Evolutionary conservation across 2,329 filamentous ascomycete genomes (phyloP).

Genomic region (Mycocentrospora acerina): DNA sequence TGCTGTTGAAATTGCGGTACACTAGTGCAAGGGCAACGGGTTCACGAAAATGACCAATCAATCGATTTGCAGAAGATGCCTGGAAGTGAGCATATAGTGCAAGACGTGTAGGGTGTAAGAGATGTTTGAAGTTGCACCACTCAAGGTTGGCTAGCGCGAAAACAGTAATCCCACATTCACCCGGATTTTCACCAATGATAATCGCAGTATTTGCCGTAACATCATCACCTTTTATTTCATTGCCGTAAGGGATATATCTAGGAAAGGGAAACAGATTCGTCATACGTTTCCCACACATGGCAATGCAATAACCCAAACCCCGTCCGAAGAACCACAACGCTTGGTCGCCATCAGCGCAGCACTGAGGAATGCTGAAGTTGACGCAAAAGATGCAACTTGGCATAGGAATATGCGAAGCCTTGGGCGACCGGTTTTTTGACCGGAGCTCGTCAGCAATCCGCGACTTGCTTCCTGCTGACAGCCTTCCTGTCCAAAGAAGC

Average conservation of each 20-base stretch:
- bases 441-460: constrained; percentile 27
- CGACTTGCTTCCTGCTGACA: constrained; percentile 29
- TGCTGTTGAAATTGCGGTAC: no score
- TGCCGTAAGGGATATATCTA: constrained; percentile 40
- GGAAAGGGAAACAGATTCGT: constrained; percentile 34
- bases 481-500: constrained; percentile 25
- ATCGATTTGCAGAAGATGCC: no score
- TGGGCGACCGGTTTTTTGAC: constrained; percentile 22
- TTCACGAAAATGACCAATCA: no score
- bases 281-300: constrained; percentile 39
- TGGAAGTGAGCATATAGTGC: no score
- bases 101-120: neutral
- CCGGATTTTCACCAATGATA: constrained; percentile 21
- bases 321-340: constrained; percentile 40
- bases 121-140: constrained; percentile 1
- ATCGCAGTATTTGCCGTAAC: constrained; percentile 25
- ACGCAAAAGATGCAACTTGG: constrained; percentile 29
- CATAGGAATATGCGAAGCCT: constrained; percentile 20
- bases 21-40: no score
- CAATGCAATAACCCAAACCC: constrained; percentile 43
- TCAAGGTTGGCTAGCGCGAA: constrained; percentile 27
- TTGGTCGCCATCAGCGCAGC: constrained; percentile 35
- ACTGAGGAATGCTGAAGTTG: constrained; percentile 34
- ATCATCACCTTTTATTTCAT: constrained; percentile 40
- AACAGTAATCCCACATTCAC: constrained; percentile 24